Conservation (phyloP, 768 basidiomycete species). For the Dentipellis sp. region DNA sequence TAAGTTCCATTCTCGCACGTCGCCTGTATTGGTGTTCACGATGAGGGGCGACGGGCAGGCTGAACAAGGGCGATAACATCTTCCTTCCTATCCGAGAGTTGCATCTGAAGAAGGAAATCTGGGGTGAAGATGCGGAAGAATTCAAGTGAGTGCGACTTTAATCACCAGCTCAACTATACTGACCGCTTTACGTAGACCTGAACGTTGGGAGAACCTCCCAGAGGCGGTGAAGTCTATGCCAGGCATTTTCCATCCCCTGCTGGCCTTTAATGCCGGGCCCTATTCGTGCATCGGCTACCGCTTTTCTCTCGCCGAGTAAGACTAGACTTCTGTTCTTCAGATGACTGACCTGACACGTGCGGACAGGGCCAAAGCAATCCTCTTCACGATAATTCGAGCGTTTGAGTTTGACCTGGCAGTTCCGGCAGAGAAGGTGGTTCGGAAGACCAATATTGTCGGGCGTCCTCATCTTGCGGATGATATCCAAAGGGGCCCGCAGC, state of each 20-base stretch:
- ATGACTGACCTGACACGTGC: not conserved
- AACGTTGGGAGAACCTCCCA: slow-evolving; percentile 48
- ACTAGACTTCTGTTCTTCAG: slow-evolving; percentile 1
- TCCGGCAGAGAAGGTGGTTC: slow-evolving; percentile 14
- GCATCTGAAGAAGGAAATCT: not conserved
- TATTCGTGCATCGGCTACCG: slow-evolving; percentile 60
- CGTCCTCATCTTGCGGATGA: not conserved
- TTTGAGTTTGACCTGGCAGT: slow-evolving; percentile 24
- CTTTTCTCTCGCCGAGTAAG: slow-evolving; percentile 53
- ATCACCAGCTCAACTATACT: not conserved
- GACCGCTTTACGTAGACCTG: slow-evolving; percentile 34
- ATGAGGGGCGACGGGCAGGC: not conserved
- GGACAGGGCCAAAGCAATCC: slow-evolving; percentile 24
- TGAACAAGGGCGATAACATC: not conserved
- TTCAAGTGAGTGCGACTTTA: not conserved
- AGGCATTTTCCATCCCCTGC: slow-evolving; percentile 48
- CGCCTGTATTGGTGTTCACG: not conserved
- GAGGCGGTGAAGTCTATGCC: slow-evolving; percentile 37
- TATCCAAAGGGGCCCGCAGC: not conserved
- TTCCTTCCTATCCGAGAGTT: not conserved
- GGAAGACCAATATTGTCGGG: not conserved
- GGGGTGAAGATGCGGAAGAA: not conserved
- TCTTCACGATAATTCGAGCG: slow-evolving; percentile 22
- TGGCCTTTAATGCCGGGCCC: slow-evolving; percentile 59
- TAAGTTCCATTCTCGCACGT: not conserved